These are phyloP conservation scores for Pestalotiopsis fici DNA, from an alignment of 2,329 filamentous ascomycete genomes.

Conservation along the genomic window DNA sequence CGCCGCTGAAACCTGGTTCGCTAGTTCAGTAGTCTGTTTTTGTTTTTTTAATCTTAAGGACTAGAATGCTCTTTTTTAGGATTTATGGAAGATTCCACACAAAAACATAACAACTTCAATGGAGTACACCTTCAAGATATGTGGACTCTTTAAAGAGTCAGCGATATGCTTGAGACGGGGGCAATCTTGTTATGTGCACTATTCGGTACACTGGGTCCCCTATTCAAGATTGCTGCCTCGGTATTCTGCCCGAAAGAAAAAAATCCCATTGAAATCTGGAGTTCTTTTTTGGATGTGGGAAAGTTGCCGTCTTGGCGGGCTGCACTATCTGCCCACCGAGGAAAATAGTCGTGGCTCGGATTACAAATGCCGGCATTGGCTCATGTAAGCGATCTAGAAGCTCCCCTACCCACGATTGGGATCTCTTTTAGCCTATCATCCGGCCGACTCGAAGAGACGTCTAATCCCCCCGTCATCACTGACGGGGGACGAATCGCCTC, in stretches of 20 bases:
- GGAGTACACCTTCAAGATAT: neutral
- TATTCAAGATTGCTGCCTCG: neutral
- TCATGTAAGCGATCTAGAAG: neutral
- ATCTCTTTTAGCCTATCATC: neutral
- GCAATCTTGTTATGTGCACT: neutral
- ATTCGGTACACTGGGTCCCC: neutral
- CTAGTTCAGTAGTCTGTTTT: neutral
- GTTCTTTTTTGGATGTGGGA: neutral
- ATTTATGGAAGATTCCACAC: neutral
- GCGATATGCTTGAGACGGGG: neutral
- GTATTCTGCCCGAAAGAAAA: neutral
- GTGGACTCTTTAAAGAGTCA: neutral
- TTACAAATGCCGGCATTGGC: neutral
- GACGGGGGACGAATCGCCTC: neutral
- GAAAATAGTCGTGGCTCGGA: neutral
- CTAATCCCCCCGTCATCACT: neutral
- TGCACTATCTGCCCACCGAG: neutral
- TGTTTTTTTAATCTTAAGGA: neutral
- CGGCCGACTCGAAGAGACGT: neutral
- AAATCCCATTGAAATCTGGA: neutral
- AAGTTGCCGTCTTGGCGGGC: constrained; percentile 1
- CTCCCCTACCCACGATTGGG: neutral
- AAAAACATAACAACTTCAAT: neutral
- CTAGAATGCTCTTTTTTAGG: neutral
- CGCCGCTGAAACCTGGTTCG: neutral